These are phyloP conservation scores for Hirschioporus abietinus DNA, from an alignment of 768 basidiomycete genomes.

Conservation along the genomic window DNA sequence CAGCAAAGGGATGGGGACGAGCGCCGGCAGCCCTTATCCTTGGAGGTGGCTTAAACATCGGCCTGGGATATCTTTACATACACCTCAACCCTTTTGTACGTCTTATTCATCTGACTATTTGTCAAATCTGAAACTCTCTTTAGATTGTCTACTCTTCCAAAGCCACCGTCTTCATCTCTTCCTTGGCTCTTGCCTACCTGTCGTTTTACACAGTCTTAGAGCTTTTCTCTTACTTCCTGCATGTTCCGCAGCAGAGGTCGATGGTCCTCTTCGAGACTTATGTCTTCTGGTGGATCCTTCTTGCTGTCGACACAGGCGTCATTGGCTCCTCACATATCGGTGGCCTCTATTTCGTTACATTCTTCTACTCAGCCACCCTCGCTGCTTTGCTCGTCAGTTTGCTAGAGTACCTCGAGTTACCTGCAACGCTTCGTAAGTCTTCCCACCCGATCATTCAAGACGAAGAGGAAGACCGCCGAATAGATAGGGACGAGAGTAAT, in stretches of 20 bases:
- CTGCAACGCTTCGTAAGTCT: background rate
- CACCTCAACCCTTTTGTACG: conserved; percentile 63
- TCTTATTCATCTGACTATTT: conserved; percentile 5
- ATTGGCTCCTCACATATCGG: conserved; percentile 40
- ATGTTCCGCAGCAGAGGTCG: conserved; percentile 40
- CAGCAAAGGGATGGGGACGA: conserved; percentile 38
- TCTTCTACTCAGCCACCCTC: conserved; percentile 45
- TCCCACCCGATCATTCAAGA: background rate
- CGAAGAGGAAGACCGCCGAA: conserved; percentile 20
- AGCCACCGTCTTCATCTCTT: conserved; percentile 44
- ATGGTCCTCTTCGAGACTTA: conserved; percentile 50
- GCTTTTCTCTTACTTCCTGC: conserved; percentile 26
- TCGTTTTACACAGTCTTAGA: conserved; percentile 37
- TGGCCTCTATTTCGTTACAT: conserved; percentile 51
- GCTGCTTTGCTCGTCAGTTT: conserved; percentile 35
- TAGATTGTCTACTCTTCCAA: conserved; percentile 61
- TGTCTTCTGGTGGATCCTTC: conserved; percentile 52
- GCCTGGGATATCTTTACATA: conserved; percentile 43
- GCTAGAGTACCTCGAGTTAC: conserved; percentile 22
- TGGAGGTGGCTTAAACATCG: conserved; percentile 38
- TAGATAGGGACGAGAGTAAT: conserved; percentile 15
- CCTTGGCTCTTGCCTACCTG: conserved; percentile 47
- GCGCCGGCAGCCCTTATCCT: conserved; percentile 59
- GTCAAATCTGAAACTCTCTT: conserved; percentile 5
- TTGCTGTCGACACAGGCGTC: conserved; percentile 44